Evolutionary conservation across 2,329 filamentous ascomycete species (phyloP).

Genomic region (Venturia oleaginea): DNA sequence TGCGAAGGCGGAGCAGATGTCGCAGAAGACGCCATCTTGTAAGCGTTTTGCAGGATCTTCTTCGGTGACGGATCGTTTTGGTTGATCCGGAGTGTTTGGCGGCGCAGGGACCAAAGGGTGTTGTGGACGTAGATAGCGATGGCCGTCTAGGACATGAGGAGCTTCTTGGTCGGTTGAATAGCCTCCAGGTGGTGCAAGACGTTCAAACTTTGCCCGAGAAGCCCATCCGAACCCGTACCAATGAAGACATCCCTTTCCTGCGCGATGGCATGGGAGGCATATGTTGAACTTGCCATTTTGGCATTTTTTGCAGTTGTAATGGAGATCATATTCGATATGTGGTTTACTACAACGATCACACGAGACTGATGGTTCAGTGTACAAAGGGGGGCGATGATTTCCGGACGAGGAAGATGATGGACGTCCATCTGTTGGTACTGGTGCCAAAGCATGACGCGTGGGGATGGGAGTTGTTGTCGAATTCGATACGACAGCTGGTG

Average conservation of each 20-base stretch:
- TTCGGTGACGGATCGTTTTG: conserved; percentile 28
- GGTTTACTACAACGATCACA: conserved; percentile 62
- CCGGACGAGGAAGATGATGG: conserved; percentile 20
- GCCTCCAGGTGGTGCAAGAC: conserved; percentile 32
- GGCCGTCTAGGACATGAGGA: conserved; percentile 45
- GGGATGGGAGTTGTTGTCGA: background rate
- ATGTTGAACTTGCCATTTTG: conserved; percentile 64
- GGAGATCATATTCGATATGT: conserved; percentile 75
- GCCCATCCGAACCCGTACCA: conserved; percentile 82
- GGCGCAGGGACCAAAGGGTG: conserved; percentile 20
- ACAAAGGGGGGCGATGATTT: conserved; percentile 31
- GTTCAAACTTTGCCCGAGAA: conserved; percentile 57
- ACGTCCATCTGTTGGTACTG: conserved; percentile 13
- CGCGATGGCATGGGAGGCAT: conserved; percentile 71
- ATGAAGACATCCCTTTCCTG: conserved; percentile 66
- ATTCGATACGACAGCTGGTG: background rate
- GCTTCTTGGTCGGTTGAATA: conserved; percentile 33
- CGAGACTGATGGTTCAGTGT: conserved; percentile 60
- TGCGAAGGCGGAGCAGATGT: conserved; percentile 60
- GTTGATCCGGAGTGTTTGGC: conserved; percentile 18
- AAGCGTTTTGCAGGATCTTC: conserved; percentile 60
- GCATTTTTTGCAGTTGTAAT: conserved; percentile 74
- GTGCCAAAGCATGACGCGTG: conserved; percentile 17
- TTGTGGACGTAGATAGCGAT: conserved; percentile 31
- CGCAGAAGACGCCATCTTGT: conserved; percentile 77